Evolutionary conservation across 176 grass and related monocot species (phyloP).

Genomic region (Phyllostachys edulis): DNA sequence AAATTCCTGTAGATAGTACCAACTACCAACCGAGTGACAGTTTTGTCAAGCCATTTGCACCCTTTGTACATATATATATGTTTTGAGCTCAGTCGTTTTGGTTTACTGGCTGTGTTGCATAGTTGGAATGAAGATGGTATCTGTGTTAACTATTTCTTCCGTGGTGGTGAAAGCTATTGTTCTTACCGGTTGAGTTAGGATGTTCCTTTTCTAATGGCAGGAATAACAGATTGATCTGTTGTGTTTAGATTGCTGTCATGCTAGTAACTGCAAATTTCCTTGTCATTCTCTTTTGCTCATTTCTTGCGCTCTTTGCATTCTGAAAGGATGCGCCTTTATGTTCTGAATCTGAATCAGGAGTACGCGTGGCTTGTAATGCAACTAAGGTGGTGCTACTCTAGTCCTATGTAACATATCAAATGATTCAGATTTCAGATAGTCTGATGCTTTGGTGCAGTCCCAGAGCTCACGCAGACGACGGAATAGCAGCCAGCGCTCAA

Average conservation of each 20-base stretch:
- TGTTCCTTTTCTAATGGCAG: background rate
- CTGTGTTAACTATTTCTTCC: background rate
- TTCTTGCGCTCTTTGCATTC: background rate
- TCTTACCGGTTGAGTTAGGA: background rate
- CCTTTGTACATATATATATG: constrained; percentile 7
- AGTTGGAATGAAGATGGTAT: background rate
- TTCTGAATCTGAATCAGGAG: background rate
- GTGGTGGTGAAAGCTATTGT: background rate
- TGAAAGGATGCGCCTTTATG: background rate
- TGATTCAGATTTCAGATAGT: background rate
- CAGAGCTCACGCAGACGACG: background rate
- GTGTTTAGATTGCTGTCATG: background rate
- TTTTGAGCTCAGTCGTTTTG: constrained; percentile 21
- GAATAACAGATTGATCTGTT: background rate
- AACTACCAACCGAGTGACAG: constrained; percentile 4
- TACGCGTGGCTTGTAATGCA: background rate
- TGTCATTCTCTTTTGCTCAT: background rate
- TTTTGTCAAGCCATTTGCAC: constrained; percentile 26
- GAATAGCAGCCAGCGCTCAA: background rate
- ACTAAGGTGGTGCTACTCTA: background rate
- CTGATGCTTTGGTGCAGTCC: background rate
- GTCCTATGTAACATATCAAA: background rate
- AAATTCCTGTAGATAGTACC: constrained; percentile 33
- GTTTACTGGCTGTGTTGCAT: constrained; percentile 28
- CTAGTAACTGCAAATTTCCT: background rate